phyloP scores from a whole-genome alignment of 1,139 yeast species.

The Hanseniaspora gamundiae region DNA sequence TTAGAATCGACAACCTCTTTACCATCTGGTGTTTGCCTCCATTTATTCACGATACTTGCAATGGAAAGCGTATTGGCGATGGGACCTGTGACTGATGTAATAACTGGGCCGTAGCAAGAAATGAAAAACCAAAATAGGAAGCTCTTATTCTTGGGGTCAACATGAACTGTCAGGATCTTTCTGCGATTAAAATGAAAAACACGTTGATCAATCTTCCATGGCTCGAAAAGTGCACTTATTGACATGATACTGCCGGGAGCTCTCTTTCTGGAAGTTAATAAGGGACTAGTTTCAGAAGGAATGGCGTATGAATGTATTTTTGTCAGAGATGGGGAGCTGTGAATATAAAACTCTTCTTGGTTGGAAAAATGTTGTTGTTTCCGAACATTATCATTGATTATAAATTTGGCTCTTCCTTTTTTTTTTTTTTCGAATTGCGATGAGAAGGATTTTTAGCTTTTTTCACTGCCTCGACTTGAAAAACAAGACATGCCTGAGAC shows the following conservation, averaged over 20 bases:
- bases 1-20: constrained; percentile 26
- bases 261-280: not conserved
- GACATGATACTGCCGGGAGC: not conserved
- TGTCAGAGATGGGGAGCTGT: no score
- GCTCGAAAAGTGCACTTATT: not conserved
- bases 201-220: not conserved
- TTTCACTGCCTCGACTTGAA: no score
- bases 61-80: constrained; percentile 61
- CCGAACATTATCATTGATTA: no score
- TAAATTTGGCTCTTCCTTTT: no score
- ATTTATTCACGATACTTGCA: constrained; percentile 57
- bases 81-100: constrained; percentile 71
- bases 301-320: no score
- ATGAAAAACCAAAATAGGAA: constrained; percentile 49
- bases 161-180: constrained; percentile 18
- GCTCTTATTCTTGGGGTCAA: constrained; percentile 15
- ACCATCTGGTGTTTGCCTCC: constrained; percentile 36
- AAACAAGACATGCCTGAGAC: no score
- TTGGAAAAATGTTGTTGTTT: no score
- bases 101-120: constrained; percentile 56
- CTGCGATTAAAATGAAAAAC: constrained; percentile 16
- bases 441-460: no score
- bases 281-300: no score
- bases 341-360: no score
- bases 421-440: no score